Base-by-base conservation (phyloP, 2,329 filamentous ascomycete species). In the Blumeriella jaapii region DNA sequence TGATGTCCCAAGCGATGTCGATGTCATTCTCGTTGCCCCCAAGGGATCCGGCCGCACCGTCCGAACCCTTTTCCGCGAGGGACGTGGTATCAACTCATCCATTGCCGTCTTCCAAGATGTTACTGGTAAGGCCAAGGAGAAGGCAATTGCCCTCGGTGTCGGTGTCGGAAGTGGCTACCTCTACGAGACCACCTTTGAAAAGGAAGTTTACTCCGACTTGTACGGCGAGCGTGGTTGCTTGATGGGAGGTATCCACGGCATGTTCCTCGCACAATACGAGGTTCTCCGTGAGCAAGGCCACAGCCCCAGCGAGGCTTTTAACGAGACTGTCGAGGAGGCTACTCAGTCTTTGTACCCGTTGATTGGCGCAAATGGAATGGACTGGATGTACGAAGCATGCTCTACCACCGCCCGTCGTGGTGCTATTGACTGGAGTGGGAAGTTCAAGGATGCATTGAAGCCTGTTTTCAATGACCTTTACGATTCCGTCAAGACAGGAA, bases 191-290 rank as follows among this genome's bases (percentile, higher is more conserved):
- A 98, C 91, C 62, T 98, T 98, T 60, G 82, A 98, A 78, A 98
- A 98, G 82, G 91, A 98, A 73, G 91, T 98, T 61, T 94, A 93
- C 82, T 95, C 86, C 46, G 91, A 96, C 68, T 80, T 98, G 53
- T 98, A 98, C 74, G 91, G 91, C 66, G 91, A 98, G 82, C 87
- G 91, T 69, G 91, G 91, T 62, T 98, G 91, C 79, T 73, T 98
- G 59, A 98, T 98, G 91, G 91, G 91, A 56, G 91, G 91, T 66
- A 98, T 98, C 68, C 91, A 98, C 77, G 91, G 91, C 62, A 98
- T 98, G 91, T 98, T 98, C 83, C 85, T 98, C 53, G 91, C 91
- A 45, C 91, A 98, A 73, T 98, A 98, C 76, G 91, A 98, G 76
- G 91, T 98, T 53, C 87, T 98, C 66, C 87, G 91, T 60, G 91